Base-by-base conservation (phyloP, 768 basidiomycete genomes). In the Macrolepiota fuliginosa region DNA sequence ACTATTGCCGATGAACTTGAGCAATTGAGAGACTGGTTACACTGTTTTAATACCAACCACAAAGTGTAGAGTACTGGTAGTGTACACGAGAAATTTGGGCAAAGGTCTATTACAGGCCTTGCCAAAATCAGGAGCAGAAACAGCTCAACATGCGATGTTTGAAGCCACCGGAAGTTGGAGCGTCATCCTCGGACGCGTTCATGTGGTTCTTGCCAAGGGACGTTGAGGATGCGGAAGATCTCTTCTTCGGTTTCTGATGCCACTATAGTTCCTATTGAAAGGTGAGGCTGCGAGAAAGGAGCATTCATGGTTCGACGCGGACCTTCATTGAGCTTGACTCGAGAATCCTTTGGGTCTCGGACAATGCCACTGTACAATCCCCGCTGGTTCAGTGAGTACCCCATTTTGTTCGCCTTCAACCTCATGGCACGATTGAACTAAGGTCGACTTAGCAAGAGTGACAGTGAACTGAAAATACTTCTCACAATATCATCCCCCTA, bases 381-480 rank as follows among this genome's bases (percentile, higher is more conserved):
- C 50, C 85, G 83, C 71, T 98, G 95, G 66, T 98, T 97, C 50
- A 98, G 79, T 12, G 90, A 90, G 72, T 87, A 94, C 0, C 93
- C 92, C 70, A 89, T 81, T 51, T 81, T 84, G 64, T 84, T 84
- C 2, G 96, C 96, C 73, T 94, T 94, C 67, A 89, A 72, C 32
- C 95, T 84, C 72, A 98, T 87, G 4, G 89, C 88, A 7, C 96
- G 88, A 72, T 96, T 97, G 74, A 96, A 96, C 92, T 95, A n/a
- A 45, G 37, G 9, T 22, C 15, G 66, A 13, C 4, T 63, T 27
- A 45, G 24, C 29, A 47, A 55, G 25, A 42, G 37, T 27, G 24
- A 54, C 32, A 56, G 47, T 17, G 32, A 56, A 37, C 36, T 24
- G 10, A 60, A 46, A 52, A 19, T 35, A 37, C 37, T 49, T 37